Base-by-base conservation (phyloP, 805 yeast species). In the Sugiyamaella qingdaonensis region DNA sequence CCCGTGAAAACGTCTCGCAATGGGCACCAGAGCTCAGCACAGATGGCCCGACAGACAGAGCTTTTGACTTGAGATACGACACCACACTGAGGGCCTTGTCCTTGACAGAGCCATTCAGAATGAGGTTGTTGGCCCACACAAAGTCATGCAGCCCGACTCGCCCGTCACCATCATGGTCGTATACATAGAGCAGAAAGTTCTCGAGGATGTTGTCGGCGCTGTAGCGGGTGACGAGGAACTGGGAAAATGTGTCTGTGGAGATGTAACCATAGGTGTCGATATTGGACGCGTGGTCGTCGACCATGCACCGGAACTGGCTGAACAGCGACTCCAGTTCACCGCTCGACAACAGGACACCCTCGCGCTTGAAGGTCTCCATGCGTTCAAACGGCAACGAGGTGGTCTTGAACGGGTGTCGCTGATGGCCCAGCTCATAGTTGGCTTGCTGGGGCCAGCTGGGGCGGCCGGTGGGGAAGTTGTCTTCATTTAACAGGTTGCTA, bases 321-420 rank as follows among this genome's bases (percentile, higher is more conserved):
- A 55, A 59, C 19, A 57, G 52, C 8, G 66, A 64, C 34, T 52
- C 60, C 14, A 61, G 44, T 18, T 53, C 53, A 29, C 39, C 44
- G 44, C 44, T 39, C 13, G 29, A 39, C 5, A 39, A 21, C n/a
- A 3, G 18, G 24, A 18, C 7, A 7, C 27, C 29, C 24, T 21
- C 18, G 19, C 37, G 21, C 24, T 37, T 48, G 18, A 48, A 16
- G 8, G 31, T 27, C 36, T 60, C 62, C 18, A 48, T 44, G 9
- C 19, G 18, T 29, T 47, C 51, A 46, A 54, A 57, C 37, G 50
- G 11, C 7, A 54, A 32, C 13, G 19, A 2, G 16, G 37, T n/a
- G 37, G 4, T 34, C 16, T 14, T 14, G 37, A 34, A n/a, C 10
- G 16, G 16, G 5, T 9, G 16, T 34, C 37, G 37, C 10, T 34